phyloP scores from a whole-genome alignment of 352 stramenopile genomes.

The Phytophthora tentaculata region DNA sequence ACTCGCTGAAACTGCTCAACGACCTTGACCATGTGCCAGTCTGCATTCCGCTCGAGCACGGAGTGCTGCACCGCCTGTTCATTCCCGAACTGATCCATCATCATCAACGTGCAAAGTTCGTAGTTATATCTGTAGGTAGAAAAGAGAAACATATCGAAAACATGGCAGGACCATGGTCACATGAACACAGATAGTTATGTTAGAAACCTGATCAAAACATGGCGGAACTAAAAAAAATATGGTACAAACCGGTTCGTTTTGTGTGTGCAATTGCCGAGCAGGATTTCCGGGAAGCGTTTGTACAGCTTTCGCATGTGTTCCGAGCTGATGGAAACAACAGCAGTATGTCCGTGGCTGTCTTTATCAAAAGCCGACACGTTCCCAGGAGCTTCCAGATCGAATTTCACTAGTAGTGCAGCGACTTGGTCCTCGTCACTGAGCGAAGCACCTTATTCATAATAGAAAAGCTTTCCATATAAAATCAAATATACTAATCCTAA shows the following conservation, averaged over 20 bases:
- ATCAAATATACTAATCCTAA: no score
- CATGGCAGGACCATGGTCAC: not conserved
- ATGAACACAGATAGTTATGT: not conserved
- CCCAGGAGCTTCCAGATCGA: not conserved
- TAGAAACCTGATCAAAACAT: not conserved
- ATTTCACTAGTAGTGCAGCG: not conserved
- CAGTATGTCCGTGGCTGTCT: no score
- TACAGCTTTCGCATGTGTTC: no score
- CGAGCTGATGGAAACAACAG: no score
- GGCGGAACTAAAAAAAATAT: no score
- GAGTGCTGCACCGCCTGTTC: not conserved
- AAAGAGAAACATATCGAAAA: not conserved
- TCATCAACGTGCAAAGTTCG: not conserved
- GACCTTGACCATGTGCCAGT: no score
- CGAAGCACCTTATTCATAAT: not conserved
- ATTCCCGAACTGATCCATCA: not conserved
- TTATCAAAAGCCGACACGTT: not conserved
- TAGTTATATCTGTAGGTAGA: not conserved
- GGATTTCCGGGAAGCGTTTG: not conserved
- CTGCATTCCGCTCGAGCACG: no score
- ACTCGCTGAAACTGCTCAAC: no score
- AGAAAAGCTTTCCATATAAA: no score
- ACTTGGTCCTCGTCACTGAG: not conserved
- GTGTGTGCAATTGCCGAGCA: not conserved
- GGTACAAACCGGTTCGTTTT: not conserved